These are phyloP conservation scores for Alloteropsis angusta DNA, from an alignment of 202 grass and related monocot species.

Conservation along the genomic window DNA sequence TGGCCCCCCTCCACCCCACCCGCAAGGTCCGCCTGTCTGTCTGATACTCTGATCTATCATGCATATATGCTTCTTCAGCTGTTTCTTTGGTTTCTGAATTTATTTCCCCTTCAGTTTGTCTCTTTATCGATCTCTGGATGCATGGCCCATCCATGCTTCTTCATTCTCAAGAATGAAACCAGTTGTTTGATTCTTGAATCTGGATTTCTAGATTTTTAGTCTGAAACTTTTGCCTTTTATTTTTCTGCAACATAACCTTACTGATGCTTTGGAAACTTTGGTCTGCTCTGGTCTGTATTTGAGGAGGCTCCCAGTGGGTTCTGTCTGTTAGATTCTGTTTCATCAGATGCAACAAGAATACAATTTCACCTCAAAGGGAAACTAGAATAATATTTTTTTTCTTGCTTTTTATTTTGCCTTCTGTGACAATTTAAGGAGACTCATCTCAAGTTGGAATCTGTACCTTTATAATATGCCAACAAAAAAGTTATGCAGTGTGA, in stretches of 20 bases:
- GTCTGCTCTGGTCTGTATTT: not conserved
- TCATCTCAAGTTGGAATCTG: not conserved
- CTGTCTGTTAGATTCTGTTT: not conserved
- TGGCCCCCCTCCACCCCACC: constrained; percentile 4
- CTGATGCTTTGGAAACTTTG: constrained; percentile 8
- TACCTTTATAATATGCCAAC: not conserved
- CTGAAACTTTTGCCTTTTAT: not conserved
- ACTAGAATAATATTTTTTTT: not conserved
- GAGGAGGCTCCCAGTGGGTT: not conserved
- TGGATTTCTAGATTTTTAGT: not conserved
- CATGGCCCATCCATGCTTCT: not conserved
- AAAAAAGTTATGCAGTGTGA: not conserved
- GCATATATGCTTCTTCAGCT: not conserved
- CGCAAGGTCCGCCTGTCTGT: constrained; percentile 27
- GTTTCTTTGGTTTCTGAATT: constrained; percentile 1
- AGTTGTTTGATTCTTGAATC: not conserved
- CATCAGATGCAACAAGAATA: constrained; percentile 2
- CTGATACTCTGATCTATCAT: not conserved
- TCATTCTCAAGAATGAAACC: not conserved
- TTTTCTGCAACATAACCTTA: not conserved
- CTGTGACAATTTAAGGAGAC: not conserved
- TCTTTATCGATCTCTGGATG: not conserved
- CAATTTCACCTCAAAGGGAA: not conserved
- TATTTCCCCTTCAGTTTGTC: not conserved
- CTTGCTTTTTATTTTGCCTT: not conserved